Percentiles rank a stretch among this genome's conserved stretches.
Conservation (phyloP, 345 rosid species). For the Ailanthus altissimus region DNA sequence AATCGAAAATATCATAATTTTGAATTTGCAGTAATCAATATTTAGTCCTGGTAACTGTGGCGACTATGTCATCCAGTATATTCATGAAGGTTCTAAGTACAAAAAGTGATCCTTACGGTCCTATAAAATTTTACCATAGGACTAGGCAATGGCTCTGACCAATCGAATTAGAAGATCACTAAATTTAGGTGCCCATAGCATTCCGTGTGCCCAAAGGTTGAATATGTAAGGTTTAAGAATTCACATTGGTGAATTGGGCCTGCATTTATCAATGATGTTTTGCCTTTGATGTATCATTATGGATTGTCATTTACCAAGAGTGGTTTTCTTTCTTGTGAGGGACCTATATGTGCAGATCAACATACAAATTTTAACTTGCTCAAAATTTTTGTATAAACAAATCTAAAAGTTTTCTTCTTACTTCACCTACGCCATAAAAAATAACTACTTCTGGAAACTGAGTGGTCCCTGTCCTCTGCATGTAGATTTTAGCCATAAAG, state of each 20-base stretch:
- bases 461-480: background rate
- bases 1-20: background rate
- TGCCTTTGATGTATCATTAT: background rate
- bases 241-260: background rate
- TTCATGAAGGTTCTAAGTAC: background rate
- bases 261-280: background rate
- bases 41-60: background rate
- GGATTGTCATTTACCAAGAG: slow-evolving; percentile 1
- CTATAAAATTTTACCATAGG: background rate
- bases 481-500: background rate
- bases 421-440: background rate
- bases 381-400: background rate
- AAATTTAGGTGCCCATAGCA: background rate
- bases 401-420: background rate
- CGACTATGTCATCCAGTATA: background rate
- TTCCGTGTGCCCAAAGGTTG: background rate
- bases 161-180: background rate
- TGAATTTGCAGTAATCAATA: background rate
- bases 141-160: background rate
- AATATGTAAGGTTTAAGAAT: background rate
- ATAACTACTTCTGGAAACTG: background rate
- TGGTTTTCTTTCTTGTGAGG: background rate
- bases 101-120: background rate
- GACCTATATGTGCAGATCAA: background rate
- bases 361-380: background rate